Evolutionary conservation across 495 filamentous ascomycete species (phyloP), one percentile per base, ranked within the genome.

Genomic region (Penicillium coffeae): DNA sequence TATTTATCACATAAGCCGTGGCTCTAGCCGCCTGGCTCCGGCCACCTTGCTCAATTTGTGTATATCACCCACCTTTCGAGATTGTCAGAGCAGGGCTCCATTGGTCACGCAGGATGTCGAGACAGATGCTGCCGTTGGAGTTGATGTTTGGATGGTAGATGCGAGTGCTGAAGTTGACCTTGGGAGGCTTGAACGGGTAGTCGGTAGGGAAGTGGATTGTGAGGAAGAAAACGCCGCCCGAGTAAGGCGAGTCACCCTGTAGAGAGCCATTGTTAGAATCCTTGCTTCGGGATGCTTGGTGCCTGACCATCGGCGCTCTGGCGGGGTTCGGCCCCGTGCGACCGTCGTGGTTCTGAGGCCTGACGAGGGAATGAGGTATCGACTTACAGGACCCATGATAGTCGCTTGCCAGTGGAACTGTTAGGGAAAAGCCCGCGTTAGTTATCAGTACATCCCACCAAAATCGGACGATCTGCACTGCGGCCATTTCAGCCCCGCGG

Each of bases 61-160:
- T n/a, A n/a, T n/a, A 3, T n/a, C 14, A 25, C 25, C 42, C 77
- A 95, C 93, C 93, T 80, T 98, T 98, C 32, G 92, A 96, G 60
- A 98, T 97, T 50, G 93, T 98, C 68, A 98, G 80, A 34, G 93
- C 93, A 22, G 93, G 93, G 70, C 91, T 96, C 93, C 93, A 98
- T 77, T 98, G 93, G 69, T 98, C 93, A 74, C 93, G 82, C 64
- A 98, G 74, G 60, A 98, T 98, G 65, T 98, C 93, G 60, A 98
- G 75, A 72, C 93, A 98, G 74, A 98, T 98, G 70, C 90, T 96
- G 67, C 93, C 93, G 68, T 98, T 98, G 54, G 90, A 94, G 80
- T 98, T 98, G 90, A 98, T 98, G 75, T 98, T 98, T 62, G 93
- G 93, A 78, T 98, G 93, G 68, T 98, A 97, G 79, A 98, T 97